phyloP scores from a whole-genome alignment of 192 early-diverging fungal genomes.

The Entrophospora sp. region DNA sequence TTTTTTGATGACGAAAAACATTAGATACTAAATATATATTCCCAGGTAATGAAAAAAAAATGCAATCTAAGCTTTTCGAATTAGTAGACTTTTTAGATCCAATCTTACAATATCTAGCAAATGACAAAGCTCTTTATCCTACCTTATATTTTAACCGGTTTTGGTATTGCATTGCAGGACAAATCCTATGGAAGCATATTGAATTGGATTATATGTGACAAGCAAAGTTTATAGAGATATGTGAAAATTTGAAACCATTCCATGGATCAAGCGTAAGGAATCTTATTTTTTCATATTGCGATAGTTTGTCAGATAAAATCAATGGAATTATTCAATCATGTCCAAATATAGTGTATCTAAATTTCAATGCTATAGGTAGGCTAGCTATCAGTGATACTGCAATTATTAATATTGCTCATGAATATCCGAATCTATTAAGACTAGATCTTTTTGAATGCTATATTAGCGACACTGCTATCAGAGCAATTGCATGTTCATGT shows the following conservation, averaged over 20 bases:
- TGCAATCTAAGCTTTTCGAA: no score
- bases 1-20: no score
- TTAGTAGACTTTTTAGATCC: no score
- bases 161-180: no score
- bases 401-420: neutral
- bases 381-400: neutral
- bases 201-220: no score
- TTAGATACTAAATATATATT: no score
- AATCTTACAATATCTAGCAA: no score
- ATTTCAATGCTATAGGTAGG: neutral
- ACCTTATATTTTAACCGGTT: no score
- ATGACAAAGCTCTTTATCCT: no score
- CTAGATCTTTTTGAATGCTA: neutral
- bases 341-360: conserved; percentile 11
- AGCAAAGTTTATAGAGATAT: neutral
- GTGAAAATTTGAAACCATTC: conserved; percentile 1
- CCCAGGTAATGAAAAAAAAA: no score
- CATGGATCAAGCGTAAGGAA: neutral
- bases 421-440: neutral
- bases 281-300: neutral
- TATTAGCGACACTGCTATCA: neutral
- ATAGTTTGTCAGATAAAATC: neutral
- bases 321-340: neutral
- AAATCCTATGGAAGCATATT: no score
- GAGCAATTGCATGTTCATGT: no score